These are phyloP conservation scores for Rhizophagus clarus DNA, from an alignment of 192 early-diverging fungal genomes.

Conservation along the genomic window DNA sequence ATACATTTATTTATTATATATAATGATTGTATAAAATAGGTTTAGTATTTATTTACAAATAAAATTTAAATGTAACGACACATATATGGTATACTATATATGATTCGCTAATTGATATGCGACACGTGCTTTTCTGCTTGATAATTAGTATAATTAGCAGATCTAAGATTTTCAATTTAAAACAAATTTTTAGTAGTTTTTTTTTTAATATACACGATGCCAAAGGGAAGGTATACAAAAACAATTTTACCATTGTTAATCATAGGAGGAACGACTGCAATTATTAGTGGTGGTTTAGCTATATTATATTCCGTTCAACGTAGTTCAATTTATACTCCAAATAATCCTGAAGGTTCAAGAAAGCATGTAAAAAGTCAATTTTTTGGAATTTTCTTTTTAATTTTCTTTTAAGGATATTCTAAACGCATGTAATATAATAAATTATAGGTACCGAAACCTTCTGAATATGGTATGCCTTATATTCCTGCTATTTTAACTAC, in stretches of 20 bases:
- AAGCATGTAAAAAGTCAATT: conserved; percentile 39
- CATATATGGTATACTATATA: too few relatives aligned
- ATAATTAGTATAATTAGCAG: too few relatives aligned
- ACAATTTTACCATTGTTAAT: not conserved
- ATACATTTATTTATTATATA: too few relatives aligned
- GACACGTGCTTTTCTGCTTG: too few relatives aligned
- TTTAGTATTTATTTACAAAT: too few relatives aligned
- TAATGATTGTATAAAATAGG: too few relatives aligned
- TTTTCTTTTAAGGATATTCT: not conserved
- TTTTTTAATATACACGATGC: not conserved
- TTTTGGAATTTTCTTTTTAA: conserved; percentile 19
- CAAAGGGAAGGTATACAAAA: not conserved
- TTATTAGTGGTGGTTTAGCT: conserved; percentile 43
- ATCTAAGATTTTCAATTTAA: too few relatives aligned
- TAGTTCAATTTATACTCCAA: conserved; percentile 76
- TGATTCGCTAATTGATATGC: too few relatives aligned
- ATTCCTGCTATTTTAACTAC: conserved; percentile 70
- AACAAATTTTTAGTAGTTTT: too few relatives aligned
- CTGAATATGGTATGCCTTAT: conserved; percentile 59
- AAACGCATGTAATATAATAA: not conserved
- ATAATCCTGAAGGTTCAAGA: conserved; percentile 55
- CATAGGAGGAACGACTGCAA: not conserved
- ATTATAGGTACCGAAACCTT: conserved; percentile 60
- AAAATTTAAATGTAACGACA: too few relatives aligned
- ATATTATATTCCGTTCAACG: conserved; percentile 72